Evolutionary conservation across 225 moss, liverwort and hornwort species (phyloP), one percentile per base, ranked within the genome.

Genomic region (Marchantia paleacea): DNA sequence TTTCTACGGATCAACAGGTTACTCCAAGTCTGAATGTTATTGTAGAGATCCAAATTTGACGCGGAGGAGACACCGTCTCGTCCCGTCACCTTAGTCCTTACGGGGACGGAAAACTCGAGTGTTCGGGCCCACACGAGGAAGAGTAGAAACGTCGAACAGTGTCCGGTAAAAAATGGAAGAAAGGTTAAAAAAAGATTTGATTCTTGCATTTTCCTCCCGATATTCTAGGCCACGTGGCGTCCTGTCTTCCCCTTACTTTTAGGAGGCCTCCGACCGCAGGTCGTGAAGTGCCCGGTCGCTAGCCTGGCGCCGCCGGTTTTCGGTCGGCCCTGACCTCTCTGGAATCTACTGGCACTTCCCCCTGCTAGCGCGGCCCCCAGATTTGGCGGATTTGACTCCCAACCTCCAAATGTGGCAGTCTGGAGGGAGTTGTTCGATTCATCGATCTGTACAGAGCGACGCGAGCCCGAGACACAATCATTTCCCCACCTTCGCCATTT

Each of bases 261-360:
- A 26, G 54, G 20, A 12, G 26, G 54, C 54, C 13, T 74, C 48
- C 48, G 69, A 70, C 47, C 47, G 18, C 48, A 26, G 47, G 47
- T 47, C 26, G 69, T 70, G 47, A 19, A 70, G 26, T 49, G 69
- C 48, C 51, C 54, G 54, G 54, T 74, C 55, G 74, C 74, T 74
- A 74, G 55, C 26, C 74, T 74, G 54, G 74, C 55, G 74, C 74
- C 74, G 74, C 74, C 74, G 16, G 74, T 74, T 54, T 74, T 53
- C 28, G 26, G 74, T 74, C 74, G 55, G 55, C 16, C 47, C 74
- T 54, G 72, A 72, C 53, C 50, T 74, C 52, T 26, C 25, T 54
- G 74, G 12, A 74, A 15, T 74, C 73, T 73, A 55, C 52, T 13
- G 68, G 54, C 65, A 65, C 8, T 65, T 7, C 25, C 10, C 8